Evolutionary conservation across 306 rosid genomes (phyloP), one percentile per base, ranked within the genome.

Genomic region (Vicia sativa): DNA sequence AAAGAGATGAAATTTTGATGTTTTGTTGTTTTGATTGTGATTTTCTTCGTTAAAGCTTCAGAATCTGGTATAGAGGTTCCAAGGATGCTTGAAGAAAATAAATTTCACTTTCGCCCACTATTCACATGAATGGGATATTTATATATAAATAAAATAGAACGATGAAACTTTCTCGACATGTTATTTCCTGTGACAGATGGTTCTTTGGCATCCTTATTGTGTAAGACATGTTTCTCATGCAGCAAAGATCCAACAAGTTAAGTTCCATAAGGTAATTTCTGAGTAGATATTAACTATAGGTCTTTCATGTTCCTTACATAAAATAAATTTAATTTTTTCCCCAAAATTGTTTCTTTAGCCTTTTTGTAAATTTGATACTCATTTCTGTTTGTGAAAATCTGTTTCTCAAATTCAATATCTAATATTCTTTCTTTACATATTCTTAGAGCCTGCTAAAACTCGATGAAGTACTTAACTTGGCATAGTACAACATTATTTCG

Each of bases 221-320:
- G 85, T 73, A 93, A 78, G 80, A 79, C 87, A 25, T 93, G 99
- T 78, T 90, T 95, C 83, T 88, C 97, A 6, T 90, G 99, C 68
- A 97, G 96, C 18, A 95, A 90, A 23, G 95, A 90, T 76, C 95
- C 90, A 0, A 83, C 90, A 1, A 83, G 76, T 74, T 85, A 82
- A 77, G 85, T 81, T 76, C 87, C 83, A 26, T 90, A 88, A 87
- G 97, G 99, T 90, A 83, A 31, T 75, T 76, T 78, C 41, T 62
- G 10, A 42, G 60, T 25, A 50, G 23, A 38, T 75, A 78, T 77
- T 42, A 2, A 48, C 42, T 31, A 14, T 67, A 75, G 18, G 3
- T 12, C 13, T 25, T 67, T 25, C 28, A 25, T 25, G 28, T 25
- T 25, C 28, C 28, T 2, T 21, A 21, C 23, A 21, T 21, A 21